Base-by-base conservation (phyloP, 169 alveolate species). In the Eimeria necatrix region DNA sequence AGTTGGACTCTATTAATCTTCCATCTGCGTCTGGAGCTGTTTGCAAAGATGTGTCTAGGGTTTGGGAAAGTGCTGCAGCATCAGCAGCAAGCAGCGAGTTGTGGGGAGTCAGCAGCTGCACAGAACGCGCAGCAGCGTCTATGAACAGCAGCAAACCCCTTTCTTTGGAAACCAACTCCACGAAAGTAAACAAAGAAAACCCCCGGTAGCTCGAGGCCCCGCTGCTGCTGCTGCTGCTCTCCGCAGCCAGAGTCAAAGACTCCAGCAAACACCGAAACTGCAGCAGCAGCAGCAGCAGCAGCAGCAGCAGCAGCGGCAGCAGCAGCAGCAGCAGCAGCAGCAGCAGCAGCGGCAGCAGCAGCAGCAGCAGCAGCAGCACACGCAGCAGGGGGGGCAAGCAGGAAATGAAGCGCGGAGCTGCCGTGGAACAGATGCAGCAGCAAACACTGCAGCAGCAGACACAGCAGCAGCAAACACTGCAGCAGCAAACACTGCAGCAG, bases 201-300 rank as follows among this genome's bases (percentile, higher is more conserved):
- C 88, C 88, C 41, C 88, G 61, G 9, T 49, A 41, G 4, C 51
- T 20, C 24, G 68, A 46, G 26, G 51, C 49, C 5, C 88, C 88
- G 16, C 51, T 68, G 20, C 51, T 68, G 70, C 88, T 68, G n/a
- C 32, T 6, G 32, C 71, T 68, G 26, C 61, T 20, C 61, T 78
- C 70, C 16, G 88, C 61, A 20, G 88, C 88, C 70, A 6, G 59
- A 4, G 88, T 78, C 70, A 78, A 68, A 14, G 88, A 78, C 88
- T 78, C 88, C 70, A 78, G 48, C 49, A 51, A 48, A 49, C 88
- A 78, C 41, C 48, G 46, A 46, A 78, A 78, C 88, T 78, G 88
- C 88, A n/a, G n/a, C n/a, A n/a, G n/a, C n/a, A n/a, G n/a, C n/a
- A n/a, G 60, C n/a, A n/a, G n/a, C n/a, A n/a, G n/a, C n/a, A n/a